A percentile compares a stretch with the other conserved stretches of the same genome.
Conservation (phyloP, 352 stramenopile genomes). For the Pythium aphanidermatum region DNA sequence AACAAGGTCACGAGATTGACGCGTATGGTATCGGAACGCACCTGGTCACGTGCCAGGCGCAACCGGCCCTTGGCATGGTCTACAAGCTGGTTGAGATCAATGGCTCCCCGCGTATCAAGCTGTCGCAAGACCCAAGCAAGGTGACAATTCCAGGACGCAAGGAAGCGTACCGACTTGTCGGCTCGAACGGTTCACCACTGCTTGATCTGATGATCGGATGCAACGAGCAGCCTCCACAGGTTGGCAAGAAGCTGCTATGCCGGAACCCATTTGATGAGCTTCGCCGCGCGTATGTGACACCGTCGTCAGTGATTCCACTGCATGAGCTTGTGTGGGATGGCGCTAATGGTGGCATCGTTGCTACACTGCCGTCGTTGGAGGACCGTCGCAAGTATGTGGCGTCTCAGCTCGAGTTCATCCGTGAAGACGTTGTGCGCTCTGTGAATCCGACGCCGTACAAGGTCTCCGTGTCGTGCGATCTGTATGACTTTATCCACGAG, state of each 20-base stretch:
- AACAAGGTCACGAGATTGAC: conserved; percentile 94
- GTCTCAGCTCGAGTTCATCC: conserved; percentile 90
- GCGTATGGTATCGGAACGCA: conserved; percentile 95
- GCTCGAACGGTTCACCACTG: conserved; percentile 80
- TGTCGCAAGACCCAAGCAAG: conserved; percentile 96
- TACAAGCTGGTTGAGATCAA: conserved; percentile 99
- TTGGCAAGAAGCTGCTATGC: conserved; percentile 89
- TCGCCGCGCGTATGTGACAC: conserved; percentile 92
- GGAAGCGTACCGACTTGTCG: conserved; percentile 88
- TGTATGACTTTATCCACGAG: conserved; percentile 95
- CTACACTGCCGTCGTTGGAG: conserved; percentile 60
- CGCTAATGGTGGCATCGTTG: conserved; percentile 63
- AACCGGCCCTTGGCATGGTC: conserved; percentile 98
- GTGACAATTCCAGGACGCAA: conserved; percentile 91
- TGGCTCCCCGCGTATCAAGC: conserved; percentile 94
- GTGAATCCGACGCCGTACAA: conserved; percentile 96
- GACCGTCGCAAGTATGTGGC: conserved; percentile 84
- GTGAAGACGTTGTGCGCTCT: conserved; percentile 92
- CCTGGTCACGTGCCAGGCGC: conserved; percentile 97
- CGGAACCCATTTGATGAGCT: conserved; percentile 95
- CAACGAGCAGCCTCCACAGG: conserved; percentile 70
- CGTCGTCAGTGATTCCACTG: conserved; percentile 85
- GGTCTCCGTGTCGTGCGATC: conserved; percentile 82
- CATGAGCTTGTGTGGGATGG: conserved; percentile 91
- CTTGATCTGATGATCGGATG: conserved; percentile 89